Percentiles rank a stretch among this genome's conserved stretches.
These are phyloP conservation scores for Fusarium paranaense DNA, from an alignment of 2,329 filamentous ascomycete species.

Conservation along the genomic window DNA sequence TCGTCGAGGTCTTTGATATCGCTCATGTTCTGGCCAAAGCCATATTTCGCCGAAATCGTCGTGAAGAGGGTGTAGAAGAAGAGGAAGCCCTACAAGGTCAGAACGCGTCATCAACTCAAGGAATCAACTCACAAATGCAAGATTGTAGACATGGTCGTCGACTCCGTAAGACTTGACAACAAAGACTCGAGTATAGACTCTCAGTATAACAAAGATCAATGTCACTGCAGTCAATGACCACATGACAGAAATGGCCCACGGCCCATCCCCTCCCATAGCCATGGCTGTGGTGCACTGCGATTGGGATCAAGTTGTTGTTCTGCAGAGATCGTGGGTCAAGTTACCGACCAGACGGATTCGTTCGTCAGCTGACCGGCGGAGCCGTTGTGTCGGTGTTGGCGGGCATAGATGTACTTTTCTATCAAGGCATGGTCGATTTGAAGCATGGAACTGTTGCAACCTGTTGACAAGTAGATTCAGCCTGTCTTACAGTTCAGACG, in stretches of 20 bases:
- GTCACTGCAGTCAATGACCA: conserved; percentile 42
- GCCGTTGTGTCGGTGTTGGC: not conserved
- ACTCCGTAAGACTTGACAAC: conserved; percentile 47
- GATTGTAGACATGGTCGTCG: conserved; percentile 51
- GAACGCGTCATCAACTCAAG: not conserved
- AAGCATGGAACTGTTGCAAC: not conserved
- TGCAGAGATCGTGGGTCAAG: not conserved
- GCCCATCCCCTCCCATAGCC: conserved; percentile 33
- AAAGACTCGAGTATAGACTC: conserved; percentile 51
- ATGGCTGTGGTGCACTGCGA: conserved; percentile 8
- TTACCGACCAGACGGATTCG: not conserved
- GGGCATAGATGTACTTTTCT: conserved; percentile 2
- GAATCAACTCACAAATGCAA: conserved; percentile 28
- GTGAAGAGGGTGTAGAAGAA: conserved; percentile 50
- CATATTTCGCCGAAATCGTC: conserved; percentile 45
- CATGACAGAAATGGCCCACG: conserved; percentile 41
- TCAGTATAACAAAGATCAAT: conserved; percentile 48
- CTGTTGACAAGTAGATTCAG: not conserved
- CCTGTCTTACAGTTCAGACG: not conserved
- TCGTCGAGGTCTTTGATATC: conserved; percentile 35
- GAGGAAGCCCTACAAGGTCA: conserved; percentile 37
- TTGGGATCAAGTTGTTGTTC: not conserved
- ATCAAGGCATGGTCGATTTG: not conserved
- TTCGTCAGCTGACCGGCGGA: not conserved
- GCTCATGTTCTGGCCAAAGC: conserved; percentile 49